Base-by-base conservation (phyloP, 1,284 basidiomycete species). In the Apiotrichum siamense region DNA sequence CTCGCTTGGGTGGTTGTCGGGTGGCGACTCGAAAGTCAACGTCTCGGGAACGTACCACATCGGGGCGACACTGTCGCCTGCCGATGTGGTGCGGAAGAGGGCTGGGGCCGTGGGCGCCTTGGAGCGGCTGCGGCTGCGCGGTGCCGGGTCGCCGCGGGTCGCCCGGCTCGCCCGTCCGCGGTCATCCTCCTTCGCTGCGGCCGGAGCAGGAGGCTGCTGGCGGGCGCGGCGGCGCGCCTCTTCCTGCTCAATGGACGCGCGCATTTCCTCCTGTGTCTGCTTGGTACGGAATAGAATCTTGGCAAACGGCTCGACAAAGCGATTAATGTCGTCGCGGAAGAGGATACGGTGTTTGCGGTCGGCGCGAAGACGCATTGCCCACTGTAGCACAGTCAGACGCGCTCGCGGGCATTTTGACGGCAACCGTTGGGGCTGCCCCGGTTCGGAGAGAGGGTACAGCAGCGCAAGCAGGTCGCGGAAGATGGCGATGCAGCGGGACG, bases 291-390 rank as follows among this genome's bases (percentile, higher is more conserved):
- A 65, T 7, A 79, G 64, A 1, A 69, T 66, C 26, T 64, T 62
- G 2, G 78, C 76, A 61, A 67, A 64, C 7, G 69, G 67, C 24
- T 58, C 53, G 18, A 68, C 61, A 18, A 64, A 62, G 20, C 65
- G 63, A 29, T 77, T 75, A 29, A 80, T 72, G 40, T 79, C 73
- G 24, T 66, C 65, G 18, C 75, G 65, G 55, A 88, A 85, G 69
- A 87, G 96, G 35, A 98, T 72, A 15, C 86, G 80, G 69, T 99
- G 96, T 63, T 92, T 87, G 3, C 88, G 83, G 67, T 97, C 93
- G 1, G 89, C 91, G 44, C 96, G 81, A 21, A 98, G 77, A 12
- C 91, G 84, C 76, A 93, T 83, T 52, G 96, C 70, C 78, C 93
- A 96, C 65, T 94, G 89, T 10, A 98, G 76, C 3, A 87, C 80